These are phyloP conservation scores for Erodium chrysanthum DNA, from an alignment of 441 rosid genomes.

Conservation along the genomic window DNA sequence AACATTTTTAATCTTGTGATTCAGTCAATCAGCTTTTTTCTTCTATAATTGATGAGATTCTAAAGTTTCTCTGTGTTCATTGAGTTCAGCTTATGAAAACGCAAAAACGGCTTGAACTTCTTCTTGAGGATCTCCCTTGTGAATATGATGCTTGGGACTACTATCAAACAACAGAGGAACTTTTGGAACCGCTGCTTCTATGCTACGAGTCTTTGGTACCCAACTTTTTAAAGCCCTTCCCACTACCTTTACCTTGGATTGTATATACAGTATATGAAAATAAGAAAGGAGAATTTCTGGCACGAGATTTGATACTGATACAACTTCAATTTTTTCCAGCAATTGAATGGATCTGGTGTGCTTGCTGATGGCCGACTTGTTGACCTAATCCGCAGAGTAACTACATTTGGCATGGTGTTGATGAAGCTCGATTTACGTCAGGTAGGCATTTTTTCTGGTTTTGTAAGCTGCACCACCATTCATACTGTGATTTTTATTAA, in stretches of 20 bases:
- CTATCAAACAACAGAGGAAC: conserved; percentile 72
- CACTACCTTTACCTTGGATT: not conserved
- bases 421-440: conserved; percentile 95
- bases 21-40: not conserved
- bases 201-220: conserved; percentile 79
- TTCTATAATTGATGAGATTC: not conserved
- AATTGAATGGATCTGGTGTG: conserved; percentile 70
- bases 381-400: conserved; percentile 84
- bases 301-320: not conserved
- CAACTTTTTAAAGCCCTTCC: not conserved
- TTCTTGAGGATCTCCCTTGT: conserved; percentile 83
- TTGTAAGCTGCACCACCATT: not conserved
- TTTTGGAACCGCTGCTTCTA: conserved; percentile 70
- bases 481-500: not conserved
- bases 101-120: conserved; percentile 64
- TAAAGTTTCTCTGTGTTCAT: not conserved
- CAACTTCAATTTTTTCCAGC: conserved; percentile 34
- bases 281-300: not conserved
- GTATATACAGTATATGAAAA: not conserved
- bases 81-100: conserved; percentile 68
- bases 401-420: conserved; percentile 81
- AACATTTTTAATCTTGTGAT: too few relatives aligned
- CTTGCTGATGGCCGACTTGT: conserved; percentile 90
- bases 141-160: conserved; percentile 66
- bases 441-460: conserved; percentile 26